Conservation (phyloP, 1,284 basidiomycete genomes). For the Marasmius fiardii region DNA sequence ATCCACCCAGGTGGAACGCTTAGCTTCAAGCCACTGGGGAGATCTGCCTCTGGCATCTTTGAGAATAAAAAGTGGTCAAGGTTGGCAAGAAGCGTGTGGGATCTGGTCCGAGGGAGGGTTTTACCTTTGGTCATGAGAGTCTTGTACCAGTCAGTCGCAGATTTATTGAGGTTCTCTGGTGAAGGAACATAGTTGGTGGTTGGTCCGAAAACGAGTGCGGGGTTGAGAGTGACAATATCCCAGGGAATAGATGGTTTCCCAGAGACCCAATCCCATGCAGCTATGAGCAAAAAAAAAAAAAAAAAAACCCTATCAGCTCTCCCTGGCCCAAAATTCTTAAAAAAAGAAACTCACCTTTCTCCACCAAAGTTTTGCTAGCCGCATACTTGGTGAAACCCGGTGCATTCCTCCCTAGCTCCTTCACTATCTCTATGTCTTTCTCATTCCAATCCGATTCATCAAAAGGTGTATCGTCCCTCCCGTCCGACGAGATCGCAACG, state of each 20-base stretch:
- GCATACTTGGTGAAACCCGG: conserved; percentile 15
- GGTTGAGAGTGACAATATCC: conserved; percentile 21
- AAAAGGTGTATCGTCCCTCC: not conserved
- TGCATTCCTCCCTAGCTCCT: conserved; percentile 31
- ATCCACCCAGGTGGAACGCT: conserved; percentile 40
- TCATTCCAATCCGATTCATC: conserved; percentile 44
- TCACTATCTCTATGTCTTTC: conserved; percentile 29
- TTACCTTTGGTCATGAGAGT: conserved; percentile 13
- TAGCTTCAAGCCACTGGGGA: conserved; percentile 9
- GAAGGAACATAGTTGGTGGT: conserved; percentile 24
- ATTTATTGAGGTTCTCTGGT: conserved; percentile 23
- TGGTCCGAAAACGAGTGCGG: conserved; percentile 25
- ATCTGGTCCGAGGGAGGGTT: no score
- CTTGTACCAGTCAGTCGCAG: conserved; percentile 22
- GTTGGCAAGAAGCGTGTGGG: no score
- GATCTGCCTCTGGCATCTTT: conserved; percentile 12
- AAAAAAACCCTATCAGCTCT: conserved; percentile 9
- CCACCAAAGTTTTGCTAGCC: conserved; percentile 24
- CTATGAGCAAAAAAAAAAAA: conserved; percentile 7
- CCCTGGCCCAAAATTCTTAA: conserved; percentile 32
- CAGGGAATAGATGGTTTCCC: conserved; percentile 16
- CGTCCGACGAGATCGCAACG: not conserved
- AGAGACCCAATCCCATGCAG: conserved; percentile 22
- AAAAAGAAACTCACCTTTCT: conserved; percentile 15
- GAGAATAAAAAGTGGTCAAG: not conserved